Base-by-base conservation (phyloP, 2,329 filamentous ascomycete genomes). In the Aspergillus sp. region DNA sequence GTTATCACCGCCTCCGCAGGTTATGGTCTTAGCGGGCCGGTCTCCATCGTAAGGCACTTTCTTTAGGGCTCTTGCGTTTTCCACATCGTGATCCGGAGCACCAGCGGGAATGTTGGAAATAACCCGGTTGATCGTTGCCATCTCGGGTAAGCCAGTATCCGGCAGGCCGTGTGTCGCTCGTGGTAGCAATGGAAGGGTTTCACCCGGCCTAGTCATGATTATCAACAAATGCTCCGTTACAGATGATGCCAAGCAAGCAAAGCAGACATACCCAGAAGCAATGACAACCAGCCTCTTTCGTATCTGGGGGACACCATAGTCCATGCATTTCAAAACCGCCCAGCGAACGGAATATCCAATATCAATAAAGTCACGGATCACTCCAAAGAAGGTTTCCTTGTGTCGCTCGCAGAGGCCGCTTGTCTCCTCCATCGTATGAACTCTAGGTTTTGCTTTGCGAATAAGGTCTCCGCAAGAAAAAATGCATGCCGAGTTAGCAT, bases 371-470 rank as follows among this genome's bases (percentile, higher is more conserved):
- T 86, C 84, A 24, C 81, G 76, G 3, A 95, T 75, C 0, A 93
- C 72, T 0, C 79, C 74, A 40, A 82, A 77, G 47, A 92, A 87
- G 52, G 83, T 86, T 0, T 76, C 72, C 11, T 75, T 70, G 54
- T 87, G 85, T 0, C 78, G 72, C 0, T 81, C 73, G 20, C 83
- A 71, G 1, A 96, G 80, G 0, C 90, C 90, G 52, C 85, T 86
- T 0, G 91, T 93, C 67, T 96, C 89, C 65, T 96, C 91, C 0
- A 96, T 76, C 0, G 90, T 96, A 2, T 90, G 82, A 0, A 95
- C 68, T 0, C 91, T 81, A 0, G 91, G 90, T 0, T 80, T 82
- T 0, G 82, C 70, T 37, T 82, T 81, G 5, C 80, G 73, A 0
- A 93, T 74, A 0, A 92, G 71, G 3, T 81, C 71, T 1, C 78